phyloP scores from a whole-genome alignment of 805 yeast species.

The Blastobotrys muscicola region DNA sequence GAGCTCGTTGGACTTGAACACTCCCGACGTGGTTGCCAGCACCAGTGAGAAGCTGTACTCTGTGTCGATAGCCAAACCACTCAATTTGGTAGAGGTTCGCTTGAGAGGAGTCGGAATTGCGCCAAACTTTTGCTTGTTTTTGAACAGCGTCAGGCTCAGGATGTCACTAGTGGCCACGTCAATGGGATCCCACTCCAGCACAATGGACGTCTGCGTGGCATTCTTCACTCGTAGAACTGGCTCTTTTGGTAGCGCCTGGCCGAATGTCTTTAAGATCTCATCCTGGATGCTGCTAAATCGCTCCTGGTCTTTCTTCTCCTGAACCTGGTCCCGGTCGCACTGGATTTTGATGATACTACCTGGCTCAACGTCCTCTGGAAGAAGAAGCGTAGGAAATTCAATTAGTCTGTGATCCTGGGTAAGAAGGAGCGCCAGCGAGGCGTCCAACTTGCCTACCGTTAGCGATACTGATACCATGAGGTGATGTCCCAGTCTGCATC shows the following conservation, averaged over 20 bases:
- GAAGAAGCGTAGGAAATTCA: constrained; percentile 89
- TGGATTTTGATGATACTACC: constrained; percentile 84
- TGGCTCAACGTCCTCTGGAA: constrained; percentile 84
- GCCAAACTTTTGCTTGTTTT: constrained; percentile 60
- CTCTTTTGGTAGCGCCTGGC: constrained; percentile 55
- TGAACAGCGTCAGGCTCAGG: constrained; percentile 66
- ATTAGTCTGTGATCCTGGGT: constrained; percentile 90
- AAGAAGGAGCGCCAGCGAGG: constrained; percentile 81
- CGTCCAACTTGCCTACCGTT: constrained; percentile 93
- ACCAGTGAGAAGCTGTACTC: constrained; percentile 69
- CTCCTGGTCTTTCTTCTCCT: constrained; percentile 50
- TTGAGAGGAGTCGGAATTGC: constrained; percentile 74
- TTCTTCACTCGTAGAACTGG: constrained; percentile 67
- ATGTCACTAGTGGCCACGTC: constrained; percentile 75
- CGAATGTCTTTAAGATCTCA: constrained; percentile 62
- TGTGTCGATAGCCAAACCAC: constrained; percentile 85
- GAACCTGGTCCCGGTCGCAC: constrained; percentile 66
- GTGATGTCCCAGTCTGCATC: background rate
- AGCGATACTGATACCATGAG: constrained; percentile 79
- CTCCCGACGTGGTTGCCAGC: constrained; percentile 87
- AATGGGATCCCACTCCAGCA: constrained; percentile 86
- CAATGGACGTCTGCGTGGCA: constrained; percentile 90
- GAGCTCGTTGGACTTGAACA: constrained; percentile 55
- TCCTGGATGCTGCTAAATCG: constrained; percentile 61
- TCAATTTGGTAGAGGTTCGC: constrained; percentile 73